phyloP scores from a whole-genome alignment of 225 moss, liverwort and hornwort genomes.

The Sphagnum contortum region DNA sequence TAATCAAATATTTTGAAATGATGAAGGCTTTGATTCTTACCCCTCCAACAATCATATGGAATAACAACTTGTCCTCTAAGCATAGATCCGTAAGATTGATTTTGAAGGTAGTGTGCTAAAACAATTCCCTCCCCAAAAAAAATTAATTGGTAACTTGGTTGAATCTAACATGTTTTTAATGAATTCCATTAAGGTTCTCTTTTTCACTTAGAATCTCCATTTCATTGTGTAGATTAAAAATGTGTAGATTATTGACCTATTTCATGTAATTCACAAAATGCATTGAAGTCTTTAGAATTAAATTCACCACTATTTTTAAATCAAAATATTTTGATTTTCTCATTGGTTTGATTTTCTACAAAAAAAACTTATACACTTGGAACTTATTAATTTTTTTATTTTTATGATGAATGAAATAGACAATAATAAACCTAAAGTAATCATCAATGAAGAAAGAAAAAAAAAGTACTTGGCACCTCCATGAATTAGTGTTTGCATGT shows the following conservation, averaged over 20 bases:
- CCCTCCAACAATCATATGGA: background rate
- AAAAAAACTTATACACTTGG: background rate
- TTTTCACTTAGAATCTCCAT: conserved; percentile 2
- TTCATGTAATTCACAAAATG: background rate
- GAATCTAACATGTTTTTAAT: background rate
- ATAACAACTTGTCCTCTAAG: background rate
- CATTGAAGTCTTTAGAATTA: background rate
- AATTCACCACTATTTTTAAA: background rate
- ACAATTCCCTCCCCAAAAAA: conserved; percentile 8
- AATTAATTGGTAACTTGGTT: background rate
- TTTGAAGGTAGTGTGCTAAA: conserved; percentile 1
- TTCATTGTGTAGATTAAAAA: background rate
- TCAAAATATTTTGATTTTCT: background rate
- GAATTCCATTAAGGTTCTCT: background rate
- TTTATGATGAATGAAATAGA: conserved; percentile 1
- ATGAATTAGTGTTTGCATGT: background rate
- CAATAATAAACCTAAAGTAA: background rate
- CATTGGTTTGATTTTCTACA: background rate
- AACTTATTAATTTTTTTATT: too few species aligned
- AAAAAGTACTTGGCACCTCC: background rate
- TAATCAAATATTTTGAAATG: conserved; percentile 6
- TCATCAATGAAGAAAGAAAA: conserved; percentile 6
- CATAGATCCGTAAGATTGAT: background rate
- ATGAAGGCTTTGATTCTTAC: background rate
- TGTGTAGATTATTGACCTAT: background rate